Evolutionary conservation across 306 rosid genomes (phyloP), one percentile per base, ranked within the genome.

Genomic region (Lathyrus oleraceus): DNA sequence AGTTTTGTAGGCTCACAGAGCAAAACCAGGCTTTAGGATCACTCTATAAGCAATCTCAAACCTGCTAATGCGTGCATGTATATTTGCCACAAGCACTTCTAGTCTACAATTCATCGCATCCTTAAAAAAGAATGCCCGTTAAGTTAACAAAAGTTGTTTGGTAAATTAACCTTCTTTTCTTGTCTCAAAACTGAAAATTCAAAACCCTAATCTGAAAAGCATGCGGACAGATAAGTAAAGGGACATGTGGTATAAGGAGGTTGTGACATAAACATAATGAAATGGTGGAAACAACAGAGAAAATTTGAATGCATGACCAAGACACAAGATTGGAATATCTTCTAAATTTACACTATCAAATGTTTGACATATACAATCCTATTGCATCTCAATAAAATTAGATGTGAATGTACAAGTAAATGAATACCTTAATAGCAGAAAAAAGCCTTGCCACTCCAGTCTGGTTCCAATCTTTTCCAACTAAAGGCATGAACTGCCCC

Each of bases 401-500:
- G n/a, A 75, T 62, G 17, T 14, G 23, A 28, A 61, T n/a, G 25
- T 17, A 79, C 13, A 48, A 45, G 67, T 44, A 25, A 11, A 62
- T 62, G 23, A 10, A 47, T 73, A 94, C 98, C 96, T 91, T 89
- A 70, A 94, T 94, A 53, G 97, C 96, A 43, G 77, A 88, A 83
- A 91, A 94, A 70, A 94, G 91, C 79, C 83, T 87, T 71, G 99
- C 96, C 14, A 94, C 99, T 53, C 99, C 97, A 75, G 95, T 86
- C 69, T 94, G 99, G 0, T 88, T 75, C 99, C 99, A 94, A 77
- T 94, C 97, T 84, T 83, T 94, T 48, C 97, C 99, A 77, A 94
- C 96, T 73, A 91, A 86, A 77, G 99, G 99, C 99, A 94, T 94
- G 87, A 94, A 83, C 82, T 91, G 97, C 81, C 99, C 97, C 85